These are phyloP conservation scores for Mikania micrantha DNA, from an alignment of 129 eudicot genomes.

Conservation along the genomic window DNA sequence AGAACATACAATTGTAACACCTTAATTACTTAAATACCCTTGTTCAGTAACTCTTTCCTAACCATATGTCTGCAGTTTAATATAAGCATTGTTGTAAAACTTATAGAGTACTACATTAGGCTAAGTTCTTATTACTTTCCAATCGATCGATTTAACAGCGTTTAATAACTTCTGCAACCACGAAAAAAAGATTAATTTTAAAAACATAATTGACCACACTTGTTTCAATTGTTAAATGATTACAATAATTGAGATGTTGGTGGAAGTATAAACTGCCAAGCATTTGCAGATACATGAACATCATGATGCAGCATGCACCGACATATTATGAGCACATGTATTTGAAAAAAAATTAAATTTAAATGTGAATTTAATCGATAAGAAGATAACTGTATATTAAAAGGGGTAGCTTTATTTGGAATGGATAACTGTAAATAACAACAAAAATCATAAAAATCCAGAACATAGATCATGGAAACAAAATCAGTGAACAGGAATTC, in stretches of 20 bases:
- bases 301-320: not conserved
- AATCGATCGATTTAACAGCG: no score
- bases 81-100: no score
- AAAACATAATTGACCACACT: not conserved
- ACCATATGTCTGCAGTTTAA: conserved; percentile 7
- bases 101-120: no score
- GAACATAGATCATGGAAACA: no score
- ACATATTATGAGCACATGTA: not conserved
- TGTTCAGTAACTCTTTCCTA: not conserved
- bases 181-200: no score
- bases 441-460: no score
- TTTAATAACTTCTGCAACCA: no score
- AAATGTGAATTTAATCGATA: not conserved
- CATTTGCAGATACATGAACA: not conserved
- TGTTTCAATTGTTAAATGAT: conserved; percentile 2
- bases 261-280: not conserved
- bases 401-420: no score
- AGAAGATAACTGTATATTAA: not conserved
- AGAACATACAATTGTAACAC: conserved; percentile 15
- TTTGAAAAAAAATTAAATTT: not conserved
- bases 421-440: no score
- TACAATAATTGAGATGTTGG: not conserved
- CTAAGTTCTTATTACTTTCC: no score
- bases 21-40: not conserved
- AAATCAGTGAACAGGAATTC: no score